Base-by-base conservation (phyloP, 2,329 filamentous ascomycete species). In the Nothophaeocryptopus gaeumannii region DNA sequence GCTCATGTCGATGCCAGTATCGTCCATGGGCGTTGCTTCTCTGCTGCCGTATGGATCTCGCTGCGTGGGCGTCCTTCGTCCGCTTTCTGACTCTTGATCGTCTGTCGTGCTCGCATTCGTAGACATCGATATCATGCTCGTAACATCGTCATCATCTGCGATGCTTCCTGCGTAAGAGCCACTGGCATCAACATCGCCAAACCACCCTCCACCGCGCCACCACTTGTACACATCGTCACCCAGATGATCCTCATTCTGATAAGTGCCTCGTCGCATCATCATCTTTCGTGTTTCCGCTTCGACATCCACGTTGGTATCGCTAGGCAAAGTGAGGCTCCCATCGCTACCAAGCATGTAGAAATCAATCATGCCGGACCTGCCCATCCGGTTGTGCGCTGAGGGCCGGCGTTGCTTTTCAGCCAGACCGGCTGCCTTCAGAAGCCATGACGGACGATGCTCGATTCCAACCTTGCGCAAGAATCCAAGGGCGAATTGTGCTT, bases 171-270 rank as follows among this genome's bases (percentile, higher is more conserved):
- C 68, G 67, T 91, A 97, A 55, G 92, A 86, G 26, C 87, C 88
- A 63, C 88, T 96, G 5, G 78, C 77, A 66, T 97, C 92, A 30
- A 84, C 77, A 12, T 85, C 84, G 1, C 92, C 91, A 84, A 89
- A 96, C 73, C 88, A 88, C 7, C 88, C 89, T 14, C 89, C 89
- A 46, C 78, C 76, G 45, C 86, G 83, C 87, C 89, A 97, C 81
- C 91, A 93, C 29, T 77, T 76, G 67, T 96, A 97, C 1, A 96
- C 73, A 51, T 83, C 84, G 2, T 79, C 77, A 56, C 92, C 86
- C 2, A 96, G 74, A 34, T 81, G 80, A 26, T 80, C 78, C 59
- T 93, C 87, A 35, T 83, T 73, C 67, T 71, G 73, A 34, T 67
- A 58, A 29, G 58, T 67, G 63, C 63, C 67, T 47, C 66, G 70